Conservation (phyloP, 768 basidiomycete genomes). For the Lyophyllum semitale region DNA sequence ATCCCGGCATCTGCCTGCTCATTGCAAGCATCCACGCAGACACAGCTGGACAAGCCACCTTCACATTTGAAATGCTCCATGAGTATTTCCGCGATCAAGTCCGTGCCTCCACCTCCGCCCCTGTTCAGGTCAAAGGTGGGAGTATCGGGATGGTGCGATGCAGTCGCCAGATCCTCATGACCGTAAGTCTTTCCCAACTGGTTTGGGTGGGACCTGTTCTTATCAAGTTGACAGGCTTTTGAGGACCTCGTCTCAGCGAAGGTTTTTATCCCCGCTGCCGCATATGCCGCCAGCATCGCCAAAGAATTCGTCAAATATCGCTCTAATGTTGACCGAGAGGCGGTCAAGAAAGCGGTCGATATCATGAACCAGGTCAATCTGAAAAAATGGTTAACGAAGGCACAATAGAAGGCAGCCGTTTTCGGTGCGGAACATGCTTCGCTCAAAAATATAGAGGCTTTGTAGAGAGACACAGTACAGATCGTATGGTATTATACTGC, state of each 20-base stretch:
- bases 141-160: constrained; percentile 75
- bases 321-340: constrained; percentile 61
- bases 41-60: constrained; percentile 72
- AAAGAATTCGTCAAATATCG: constrained; percentile 79
- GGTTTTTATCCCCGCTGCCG: constrained; percentile 56
- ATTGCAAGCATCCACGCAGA: constrained; percentile 82
- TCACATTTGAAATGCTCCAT: constrained; percentile 92
- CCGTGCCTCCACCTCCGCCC: constrained; percentile 69
- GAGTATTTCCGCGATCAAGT: constrained; percentile 78
- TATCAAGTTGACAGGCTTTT: constrained; percentile 58
- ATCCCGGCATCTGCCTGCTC: constrained; percentile 80
- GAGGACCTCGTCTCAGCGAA: constrained; percentile 60
- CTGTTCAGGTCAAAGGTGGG: constrained; percentile 73
- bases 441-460: background rate
- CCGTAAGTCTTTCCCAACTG: constrained; percentile 45
- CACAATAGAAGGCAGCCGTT: constrained; percentile 29
- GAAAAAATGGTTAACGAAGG: constrained; percentile 77
- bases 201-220: background rate
- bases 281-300: constrained; percentile 49
- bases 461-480: background rate
- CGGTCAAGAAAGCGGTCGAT: constrained; percentile 69
- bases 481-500: background rate
- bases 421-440: background rate
- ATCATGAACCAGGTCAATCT: constrained; percentile 67
- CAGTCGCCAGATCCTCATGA: constrained; percentile 62